Conservation (phyloP, 2,329 filamentous ascomycete genomes). For the Periconia sp. region DNA sequence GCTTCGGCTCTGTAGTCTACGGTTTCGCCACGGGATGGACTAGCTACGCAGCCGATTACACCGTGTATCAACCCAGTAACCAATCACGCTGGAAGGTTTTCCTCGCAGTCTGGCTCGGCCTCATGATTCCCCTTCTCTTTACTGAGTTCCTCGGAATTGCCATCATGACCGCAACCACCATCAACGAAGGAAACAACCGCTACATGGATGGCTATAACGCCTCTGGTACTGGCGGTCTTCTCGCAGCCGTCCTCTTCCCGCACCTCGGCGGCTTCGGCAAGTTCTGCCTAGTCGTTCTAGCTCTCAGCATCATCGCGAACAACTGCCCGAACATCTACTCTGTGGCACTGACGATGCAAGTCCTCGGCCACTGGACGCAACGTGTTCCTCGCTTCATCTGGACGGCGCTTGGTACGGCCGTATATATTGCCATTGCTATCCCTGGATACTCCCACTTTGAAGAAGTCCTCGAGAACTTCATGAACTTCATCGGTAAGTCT, state of each 20-base stretch:
- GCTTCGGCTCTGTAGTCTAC: slow-evolving; percentile 70
- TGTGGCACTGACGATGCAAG: slow-evolving; percentile 69
- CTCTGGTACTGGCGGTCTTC: slow-evolving; percentile 69
- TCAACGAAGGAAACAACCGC: slow-evolving; percentile 60
- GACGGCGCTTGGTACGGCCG: slow-evolving; percentile 66
- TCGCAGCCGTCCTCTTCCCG: slow-evolving; percentile 68
- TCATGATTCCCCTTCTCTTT: slow-evolving; percentile 75
- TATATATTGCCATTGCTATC: slow-evolving; percentile 73
- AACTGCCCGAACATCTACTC: slow-evolving; percentile 76
- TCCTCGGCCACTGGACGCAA: slow-evolving; percentile 64
- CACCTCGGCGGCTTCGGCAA: slow-evolving; percentile 71
- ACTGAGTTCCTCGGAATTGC: slow-evolving; percentile 76
- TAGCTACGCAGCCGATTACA: slow-evolving; percentile 77
- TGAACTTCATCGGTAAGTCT: slow-evolving; percentile 52
- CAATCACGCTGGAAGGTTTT: slow-evolving; percentile 70
- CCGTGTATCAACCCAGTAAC: slow-evolving; percentile 73
- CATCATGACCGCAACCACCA: slow-evolving; percentile 67
- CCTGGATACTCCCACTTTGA: slow-evolving; percentile 72
- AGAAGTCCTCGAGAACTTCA: slow-evolving; percentile 71
- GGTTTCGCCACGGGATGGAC: slow-evolving; percentile 77
- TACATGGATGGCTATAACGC: slow-evolving; percentile 62
- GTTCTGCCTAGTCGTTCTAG: slow-evolving; percentile 72
- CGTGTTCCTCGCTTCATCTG: slow-evolving; percentile 71
- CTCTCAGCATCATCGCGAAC: slow-evolving; percentile 71
- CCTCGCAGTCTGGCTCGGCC: slow-evolving; percentile 69